Percentiles rank a stretch among this genome's conserved stretches.
Conservation (phyloP, 768 basidiomycete species). For the Termitomyces heimii region DNA sequence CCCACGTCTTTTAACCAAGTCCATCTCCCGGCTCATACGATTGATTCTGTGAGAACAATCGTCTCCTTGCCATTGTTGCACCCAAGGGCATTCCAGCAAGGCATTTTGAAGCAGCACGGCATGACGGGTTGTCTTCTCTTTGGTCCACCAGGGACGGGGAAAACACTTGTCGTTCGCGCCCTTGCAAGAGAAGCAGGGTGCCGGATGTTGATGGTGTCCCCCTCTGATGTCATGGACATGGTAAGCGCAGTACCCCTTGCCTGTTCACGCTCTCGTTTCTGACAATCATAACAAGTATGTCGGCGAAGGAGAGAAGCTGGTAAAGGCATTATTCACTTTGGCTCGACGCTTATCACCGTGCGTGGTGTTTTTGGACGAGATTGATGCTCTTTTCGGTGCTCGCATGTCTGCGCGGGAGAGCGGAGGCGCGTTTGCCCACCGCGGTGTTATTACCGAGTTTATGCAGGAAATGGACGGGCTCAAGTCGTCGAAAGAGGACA, state of each 20-base stretch:
- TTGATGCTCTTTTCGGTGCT: conserved; percentile 89
- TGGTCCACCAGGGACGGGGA: conserved; percentile 88
- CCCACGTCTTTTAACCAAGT: conserved; percentile 85
- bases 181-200: conserved; percentile 92
- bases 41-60: conserved; percentile 88
- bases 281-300: conserved; percentile 51
- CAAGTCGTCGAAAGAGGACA: conserved; percentile 70
- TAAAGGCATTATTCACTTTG: conserved; percentile 82
- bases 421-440: conserved; percentile 76
- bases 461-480: conserved; percentile 98
- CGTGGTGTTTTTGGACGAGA: conserved; percentile 92
- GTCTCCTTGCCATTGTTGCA: conserved; percentile 86
- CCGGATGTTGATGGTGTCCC: conserved; percentile 85
- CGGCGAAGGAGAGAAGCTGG: conserved; percentile 86
- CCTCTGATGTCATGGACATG: conserved; percentile 97
- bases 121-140: conserved; percentile 91
- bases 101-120: conserved; percentile 85
- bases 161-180: conserved; percentile 84
- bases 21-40: conserved; percentile 81
- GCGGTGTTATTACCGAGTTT: conserved; percentile 86
- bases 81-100: conserved; percentile 81
- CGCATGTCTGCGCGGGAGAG: conserved; percentile 72
- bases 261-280: not conserved
- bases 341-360: conserved; percentile 85
- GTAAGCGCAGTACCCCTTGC: conserved; percentile 30